Conservation (phyloP, 345 rosid genomes). For the Balakata baccata region DNA sequence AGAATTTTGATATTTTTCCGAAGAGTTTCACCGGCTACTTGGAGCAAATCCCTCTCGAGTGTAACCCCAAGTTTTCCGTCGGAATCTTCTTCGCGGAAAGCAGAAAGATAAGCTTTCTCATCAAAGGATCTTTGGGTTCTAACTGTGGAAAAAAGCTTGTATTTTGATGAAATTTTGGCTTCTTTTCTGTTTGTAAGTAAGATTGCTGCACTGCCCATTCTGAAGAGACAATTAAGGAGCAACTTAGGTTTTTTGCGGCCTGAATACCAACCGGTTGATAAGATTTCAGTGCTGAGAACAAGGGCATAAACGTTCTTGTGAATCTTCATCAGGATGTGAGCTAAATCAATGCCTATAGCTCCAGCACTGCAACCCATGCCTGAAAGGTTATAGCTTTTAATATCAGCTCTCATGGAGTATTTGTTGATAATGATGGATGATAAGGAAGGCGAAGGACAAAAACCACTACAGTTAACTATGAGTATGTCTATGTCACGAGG, state of each 20-base stretch:
- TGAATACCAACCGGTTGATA: slow-evolving; percentile 54
- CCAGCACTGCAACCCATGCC: slow-evolving; percentile 74
- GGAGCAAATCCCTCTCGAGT: slow-evolving; percentile 38
- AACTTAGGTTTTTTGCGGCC: slow-evolving; percentile 46
- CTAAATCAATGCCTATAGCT: slow-evolving; percentile 42
- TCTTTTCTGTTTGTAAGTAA: slow-evolving; percentile 43
- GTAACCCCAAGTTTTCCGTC: slow-evolving; percentile 52
- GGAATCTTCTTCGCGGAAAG: slow-evolving; percentile 48
- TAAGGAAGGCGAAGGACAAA: slow-evolving; percentile 55
- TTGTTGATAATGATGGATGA: slow-evolving; percentile 47
- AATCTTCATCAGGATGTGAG: slow-evolving; percentile 35
- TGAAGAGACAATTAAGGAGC: slow-evolving; percentile 49
- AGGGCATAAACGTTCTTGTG: slow-evolving; percentile 39
- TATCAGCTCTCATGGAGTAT: slow-evolving; percentile 41
- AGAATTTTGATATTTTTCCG: slow-evolving; percentile 31
- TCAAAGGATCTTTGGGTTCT: slow-evolving; percentile 46
- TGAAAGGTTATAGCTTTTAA: slow-evolving; percentile 48
- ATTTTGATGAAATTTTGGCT: slow-evolving; percentile 37
- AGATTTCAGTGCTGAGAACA: slow-evolving; percentile 53
- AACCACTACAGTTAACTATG: slow-evolving; percentile 50
- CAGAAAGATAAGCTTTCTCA: slow-evolving; percentile 35
- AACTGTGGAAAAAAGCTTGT: slow-evolving; percentile 28
- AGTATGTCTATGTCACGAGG: slow-evolving; percentile 45
- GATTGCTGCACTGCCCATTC: slow-evolving; percentile 60
- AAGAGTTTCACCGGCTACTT: slow-evolving; percentile 39